Base-by-base conservation (phyloP, 371 early-diverging fungal species). In the Blastocladiella emersonii region DNA sequence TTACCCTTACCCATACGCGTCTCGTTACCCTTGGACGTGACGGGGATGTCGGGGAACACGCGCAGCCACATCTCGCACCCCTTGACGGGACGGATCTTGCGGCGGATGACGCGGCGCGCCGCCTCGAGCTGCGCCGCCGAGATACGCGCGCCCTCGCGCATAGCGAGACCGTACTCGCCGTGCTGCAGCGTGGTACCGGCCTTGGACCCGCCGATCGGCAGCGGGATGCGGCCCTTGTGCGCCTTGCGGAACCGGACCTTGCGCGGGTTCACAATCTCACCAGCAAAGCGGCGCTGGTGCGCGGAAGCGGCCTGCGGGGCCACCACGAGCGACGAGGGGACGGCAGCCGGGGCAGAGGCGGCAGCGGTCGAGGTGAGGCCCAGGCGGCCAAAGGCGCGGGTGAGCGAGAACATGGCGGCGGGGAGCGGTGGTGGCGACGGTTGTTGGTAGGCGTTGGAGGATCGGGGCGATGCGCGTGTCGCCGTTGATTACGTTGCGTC, bases 1-100 rank as follows among this genome's bases (percentile, higher is more conserved):
- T 96, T 96, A 66, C 96, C 96, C 75, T 93, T 93, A 68, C 96
- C 96, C 96, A 96, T 96, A 76, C 96, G 85, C 39, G 85, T 83
- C 77, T 92, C 95, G 41, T 86, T 87, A 34, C 92, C 91, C 70
- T 95, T 95, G 63, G 84, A 81, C 1, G 92, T 85, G 27, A 94
- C 93, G 7, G 96, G 96, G 32, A 93, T 82, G 70, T 93, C 90
- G 3, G 96, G 93, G 67, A 93, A 93, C 27, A 88, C 89, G 39
- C 92, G 80, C 74, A 91, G 79, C 84, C 89, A 91, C 65, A 94
- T 77, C 68, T 86, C 78, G 30, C 88, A 78, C 0, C 88, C 93
- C 78, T 94, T 95, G 74, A 90, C 85, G 8, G 84, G 67, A 71
- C 92, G 92, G 68, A 95, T 78, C 69, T 88, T 87, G 39, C 92